Base-by-base conservation (phyloP, 176 grass and related monocot species). In the Bolboschoenus planiculmis region DNA sequence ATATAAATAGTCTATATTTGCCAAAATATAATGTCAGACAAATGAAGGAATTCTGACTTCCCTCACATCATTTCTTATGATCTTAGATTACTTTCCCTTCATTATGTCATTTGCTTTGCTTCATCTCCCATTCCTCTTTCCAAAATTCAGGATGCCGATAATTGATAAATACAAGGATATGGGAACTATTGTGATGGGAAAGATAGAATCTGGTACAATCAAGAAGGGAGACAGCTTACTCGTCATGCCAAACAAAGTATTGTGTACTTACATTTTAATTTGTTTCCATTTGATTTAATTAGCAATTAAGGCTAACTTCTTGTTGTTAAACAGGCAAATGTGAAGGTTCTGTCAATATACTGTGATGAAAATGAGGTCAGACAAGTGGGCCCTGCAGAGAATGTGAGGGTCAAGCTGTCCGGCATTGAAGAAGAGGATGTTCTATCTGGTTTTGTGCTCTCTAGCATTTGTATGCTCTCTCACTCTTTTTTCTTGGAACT, bases 131-230 rank as follows among this genome's bases (percentile, higher is more conserved):
- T 71, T 44, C 30, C 24, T 5, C 1, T 60, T 78, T 74, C 43
- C 16, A 33, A 75, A 83, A 70, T 91, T 78, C 70, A 98, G 95
- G 86, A 90, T 98, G 92, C 95, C 95, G 2, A 88, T 98, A 64
- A 98, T 98, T 85, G 95, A 98, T 86, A 98, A 95, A 80, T 98
- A 93, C 83, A 98, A 93, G 85, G 95, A 98, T 82, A 93, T 99
- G 92, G 96, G 96, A 50, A 93, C 91, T 74, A 90, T 95, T 27
- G 84, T 95, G 4, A 99, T 99, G 96, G 96, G 96, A 23, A 95
- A 99, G 90, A 88, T 99, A 43, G 96, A 99, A 82, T 87, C 93
- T 20, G 96, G 96, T 29, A 86, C 87, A 27, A 91, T 99, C 68
- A 74, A 76, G 46, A 91, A 91, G 78, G 96, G 96, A 82, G 96